Conservation (phyloP, 208 protist species). For the Naegleria gruberi region DNA sequence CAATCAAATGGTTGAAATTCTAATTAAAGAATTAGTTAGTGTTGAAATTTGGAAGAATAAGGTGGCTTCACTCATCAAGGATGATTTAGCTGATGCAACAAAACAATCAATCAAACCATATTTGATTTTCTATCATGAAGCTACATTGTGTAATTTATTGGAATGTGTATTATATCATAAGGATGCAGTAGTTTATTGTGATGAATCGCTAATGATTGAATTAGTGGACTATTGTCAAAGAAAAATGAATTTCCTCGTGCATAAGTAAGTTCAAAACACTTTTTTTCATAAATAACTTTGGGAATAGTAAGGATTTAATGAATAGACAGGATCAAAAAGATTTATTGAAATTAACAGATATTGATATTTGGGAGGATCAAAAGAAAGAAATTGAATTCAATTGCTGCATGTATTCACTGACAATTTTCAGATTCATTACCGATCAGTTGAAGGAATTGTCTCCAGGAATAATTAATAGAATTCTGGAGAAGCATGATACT, state of each 20-base stretch:
- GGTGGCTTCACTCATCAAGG: neutral
- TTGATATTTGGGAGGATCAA: neutral
- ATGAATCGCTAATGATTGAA: neutral
- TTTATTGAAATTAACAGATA: neutral
- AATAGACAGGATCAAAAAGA: neutral
- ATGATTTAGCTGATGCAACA: neutral
- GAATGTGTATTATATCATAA: constrained; percentile 10
- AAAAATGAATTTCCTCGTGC: neutral
- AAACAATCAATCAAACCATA: constrained; percentile 1
- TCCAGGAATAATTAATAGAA: neutral
- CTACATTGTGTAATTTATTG: neutral
- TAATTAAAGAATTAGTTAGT: neutral
- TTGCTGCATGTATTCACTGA: neutral
- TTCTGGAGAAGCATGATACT: neutral
- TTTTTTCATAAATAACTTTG: too few relatives aligned
- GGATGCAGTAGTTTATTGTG: neutral
- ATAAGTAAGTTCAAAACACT: neutral
- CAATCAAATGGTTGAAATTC: neutral
- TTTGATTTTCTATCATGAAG: constrained; percentile 7
- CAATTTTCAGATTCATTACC: neutral
- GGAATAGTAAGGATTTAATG: neutral
- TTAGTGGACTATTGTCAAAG: constrained; percentile 9
- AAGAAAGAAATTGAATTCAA: neutral
- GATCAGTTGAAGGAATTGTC: neutral
- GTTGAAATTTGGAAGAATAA: constrained; percentile 18